These are phyloP conservation scores for Aspergillus amoenus DNA, from an alignment of 2,329 filamentous ascomycete genomes.

Conservation along the genomic window DNA sequence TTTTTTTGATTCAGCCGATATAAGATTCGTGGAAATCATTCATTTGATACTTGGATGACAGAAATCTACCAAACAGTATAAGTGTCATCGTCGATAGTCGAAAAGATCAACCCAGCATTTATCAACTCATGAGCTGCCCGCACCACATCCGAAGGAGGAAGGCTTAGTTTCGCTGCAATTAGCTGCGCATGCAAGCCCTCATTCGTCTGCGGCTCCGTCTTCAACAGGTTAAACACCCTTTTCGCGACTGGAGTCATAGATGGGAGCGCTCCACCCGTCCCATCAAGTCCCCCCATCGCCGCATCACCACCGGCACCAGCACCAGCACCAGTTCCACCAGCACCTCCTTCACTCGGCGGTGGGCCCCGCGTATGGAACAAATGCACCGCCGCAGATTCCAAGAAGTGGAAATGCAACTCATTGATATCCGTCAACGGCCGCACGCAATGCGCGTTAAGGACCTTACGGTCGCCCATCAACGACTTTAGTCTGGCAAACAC, in stretches of 20 bases:
- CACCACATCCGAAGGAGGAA: constrained; percentile 70
- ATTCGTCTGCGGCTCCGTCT: constrained; percentile 66
- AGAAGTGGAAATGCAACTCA: constrained; percentile 87
- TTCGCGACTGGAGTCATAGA: constrained; percentile 58
- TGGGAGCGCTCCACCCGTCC: constrained; percentile 22
- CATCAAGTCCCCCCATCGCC: constrained; percentile 28
- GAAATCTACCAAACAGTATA: constrained; percentile 70
- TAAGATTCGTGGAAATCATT: neutral
- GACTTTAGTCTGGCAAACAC: constrained; percentile 81
- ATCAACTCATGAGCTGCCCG: constrained; percentile 80
- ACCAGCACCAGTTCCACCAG: constrained; percentile 40
- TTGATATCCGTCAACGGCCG: constrained; percentile 81
- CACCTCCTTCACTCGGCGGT: constrained; percentile 48
- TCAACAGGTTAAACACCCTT: constrained; percentile 71
- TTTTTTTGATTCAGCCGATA: neutral
- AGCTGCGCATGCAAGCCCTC: constrained; percentile 82
- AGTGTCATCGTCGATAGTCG: constrained; percentile 88
- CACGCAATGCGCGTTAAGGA: constrained; percentile 77
- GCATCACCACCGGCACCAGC: constrained; percentile 30
- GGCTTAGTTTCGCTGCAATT: constrained; percentile 64
- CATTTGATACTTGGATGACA: neutral
- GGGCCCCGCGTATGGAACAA: constrained; percentile 76
- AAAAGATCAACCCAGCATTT: constrained; percentile 73
- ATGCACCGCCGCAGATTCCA: constrained; percentile 88
- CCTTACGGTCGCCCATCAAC: constrained; percentile 74